phyloP scores from a whole-genome alignment of 2,329 filamentous ascomycete genomes.

The Diaporthe destruens region DNA sequence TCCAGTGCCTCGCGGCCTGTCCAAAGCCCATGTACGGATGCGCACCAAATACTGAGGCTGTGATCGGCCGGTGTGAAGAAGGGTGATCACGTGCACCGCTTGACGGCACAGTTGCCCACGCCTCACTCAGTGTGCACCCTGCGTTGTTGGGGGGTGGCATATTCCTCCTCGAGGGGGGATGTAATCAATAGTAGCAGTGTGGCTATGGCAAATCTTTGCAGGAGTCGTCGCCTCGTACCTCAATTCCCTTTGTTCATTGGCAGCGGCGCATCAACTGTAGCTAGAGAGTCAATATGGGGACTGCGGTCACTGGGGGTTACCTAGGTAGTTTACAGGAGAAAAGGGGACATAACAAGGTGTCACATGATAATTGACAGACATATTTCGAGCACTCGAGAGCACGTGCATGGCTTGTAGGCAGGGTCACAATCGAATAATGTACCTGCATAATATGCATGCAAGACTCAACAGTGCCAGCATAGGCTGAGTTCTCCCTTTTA shows the following conservation, averaged over 20 bases:
- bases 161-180: background rate
- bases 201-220: background rate
- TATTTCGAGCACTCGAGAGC: background rate
- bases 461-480: background rate
- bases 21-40: background rate
- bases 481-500: background rate
- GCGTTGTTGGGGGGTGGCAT: background rate
- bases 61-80: background rate
- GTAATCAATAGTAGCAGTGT: background rate
- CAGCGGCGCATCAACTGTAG: background rate
- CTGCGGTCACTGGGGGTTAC: background rate
- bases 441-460: slow-evolving; percentile 27
- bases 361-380: background rate
- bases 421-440: slow-evolving; percentile 10
- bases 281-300: background rate
- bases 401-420: background rate
- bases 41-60: background rate
- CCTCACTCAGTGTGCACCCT: background rate
- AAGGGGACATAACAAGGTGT: background rate
- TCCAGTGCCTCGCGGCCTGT: background rate
- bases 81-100: background rate
- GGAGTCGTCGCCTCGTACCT: background rate
- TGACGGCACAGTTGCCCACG: too few relatives aligned
- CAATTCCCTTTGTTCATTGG: background rate
- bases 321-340: background rate